Percentiles rank a stretch among this genome's conserved stretches.
These are phyloP conservation scores for Nothopassalora personata DNA, from an alignment of 2,329 filamentous ascomycete genomes.

Conservation along the genomic window DNA sequence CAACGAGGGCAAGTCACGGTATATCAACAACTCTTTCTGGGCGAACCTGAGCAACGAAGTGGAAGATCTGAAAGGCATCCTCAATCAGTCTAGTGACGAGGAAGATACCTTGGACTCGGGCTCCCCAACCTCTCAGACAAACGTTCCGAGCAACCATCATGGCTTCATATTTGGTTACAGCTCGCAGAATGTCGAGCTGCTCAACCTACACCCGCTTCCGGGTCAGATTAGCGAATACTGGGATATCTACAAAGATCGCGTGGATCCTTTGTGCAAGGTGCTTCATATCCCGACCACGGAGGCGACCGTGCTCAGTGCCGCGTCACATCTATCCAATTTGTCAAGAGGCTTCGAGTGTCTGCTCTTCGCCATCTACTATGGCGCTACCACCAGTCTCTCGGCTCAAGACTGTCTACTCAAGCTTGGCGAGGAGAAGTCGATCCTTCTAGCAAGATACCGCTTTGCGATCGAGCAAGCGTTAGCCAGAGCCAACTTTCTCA, in stretches of 20 bases:
- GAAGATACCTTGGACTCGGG: slow-evolving; percentile 45
- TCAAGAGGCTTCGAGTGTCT: slow-evolving; percentile 54
- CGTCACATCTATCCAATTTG: slow-evolving; percentile 55
- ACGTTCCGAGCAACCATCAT: slow-evolving; percentile 53
- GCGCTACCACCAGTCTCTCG: slow-evolving; percentile 49
- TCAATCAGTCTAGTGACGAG: slow-evolving; percentile 60
- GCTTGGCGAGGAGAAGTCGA: slow-evolving; percentile 49
- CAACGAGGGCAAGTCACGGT: slow-evolving; percentile 64
- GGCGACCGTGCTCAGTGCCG: slow-evolving; percentile 55
- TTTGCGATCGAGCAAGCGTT: slow-evolving; percentile 61
- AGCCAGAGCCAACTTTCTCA: slow-evolving; percentile 57
- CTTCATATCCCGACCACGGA: slow-evolving; percentile 64
- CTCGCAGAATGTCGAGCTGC: slow-evolving; percentile 63
- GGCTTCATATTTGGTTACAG: slow-evolving; percentile 69
- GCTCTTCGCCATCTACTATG: slow-evolving; percentile 59
- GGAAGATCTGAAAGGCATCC: slow-evolving; percentile 57
- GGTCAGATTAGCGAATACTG: slow-evolving; percentile 64
- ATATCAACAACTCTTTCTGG: slow-evolving; percentile 66
- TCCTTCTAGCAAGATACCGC: slow-evolving; percentile 52
- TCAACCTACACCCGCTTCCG: slow-evolving; percentile 58
- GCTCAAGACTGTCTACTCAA: slow-evolving; percentile 43
- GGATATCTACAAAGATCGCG: slow-evolving; percentile 66
- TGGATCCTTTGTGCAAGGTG: slow-evolving; percentile 67
- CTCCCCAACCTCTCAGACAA: slow-evolving; percentile 24
- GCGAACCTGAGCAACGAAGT: slow-evolving; percentile 69